Base-by-base conservation (phyloP, 176 grass and related monocot species). In the Coix lacrymajobi region DNA sequence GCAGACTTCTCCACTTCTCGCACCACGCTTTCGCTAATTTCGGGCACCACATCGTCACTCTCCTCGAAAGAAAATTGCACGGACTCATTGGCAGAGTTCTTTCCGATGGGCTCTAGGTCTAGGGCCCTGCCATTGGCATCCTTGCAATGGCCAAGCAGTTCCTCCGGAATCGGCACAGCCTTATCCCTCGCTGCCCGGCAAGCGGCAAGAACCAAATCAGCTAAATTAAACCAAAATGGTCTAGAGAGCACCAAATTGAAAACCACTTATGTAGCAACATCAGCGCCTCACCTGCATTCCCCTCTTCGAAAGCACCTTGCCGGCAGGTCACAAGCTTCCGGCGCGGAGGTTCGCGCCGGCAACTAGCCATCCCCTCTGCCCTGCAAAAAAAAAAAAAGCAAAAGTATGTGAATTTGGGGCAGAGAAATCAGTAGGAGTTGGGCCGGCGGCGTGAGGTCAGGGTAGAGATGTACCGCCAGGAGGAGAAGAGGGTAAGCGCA, bases 1-100 rank as follows among this genome's bases (percentile, higher is more conserved):
- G 92, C 94, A 61, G 85, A 45, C 33, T 97, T 82, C 68, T 90
- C 83, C 76, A 71, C 94, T 78, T 92, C 91, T 32, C 68, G 71
- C 48, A 78, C 9, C 3, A 83, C 6, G 45, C 56, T 94, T 81
- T 91, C 62, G 24, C 79, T 83, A 63, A 91, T 94, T 79, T 85
- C 83, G 3, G n/a, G 12, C 62, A 80, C 26, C 72, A 25, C 10
- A 2, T 71, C 78, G 16, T 66, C 80, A 19, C 6, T 75, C 26
- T 12, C 75, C 82, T 66, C 88, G 0, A 77, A 73, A 10, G 88
- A 82, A 36, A 90, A 66, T 45, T 30, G 73, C 14, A 38, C 41
- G 20, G 82, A 58, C 45, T 78, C 77, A 44, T 67, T 4, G 11
- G 26, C 3, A 6, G 34, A 56, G 33, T 19, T 43, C 3, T 54